phyloP scores from a whole-genome alignment of 148 eudicot genomes.

The Rhododendron simsii region DNA sequence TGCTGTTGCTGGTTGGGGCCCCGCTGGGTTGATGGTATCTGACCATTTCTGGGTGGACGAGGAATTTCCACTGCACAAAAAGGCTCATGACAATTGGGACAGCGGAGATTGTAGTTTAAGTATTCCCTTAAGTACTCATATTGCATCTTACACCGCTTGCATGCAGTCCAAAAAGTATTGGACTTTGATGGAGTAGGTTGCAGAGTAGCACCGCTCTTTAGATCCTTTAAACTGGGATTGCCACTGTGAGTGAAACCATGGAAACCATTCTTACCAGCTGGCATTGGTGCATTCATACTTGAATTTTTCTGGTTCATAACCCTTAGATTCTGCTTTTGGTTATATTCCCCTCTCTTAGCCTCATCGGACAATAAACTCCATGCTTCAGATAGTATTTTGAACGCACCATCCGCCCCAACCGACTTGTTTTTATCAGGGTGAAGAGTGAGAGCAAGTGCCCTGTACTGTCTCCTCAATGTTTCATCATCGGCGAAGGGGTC shows the following conservation, averaged over 20 bases:
- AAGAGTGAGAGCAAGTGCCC: constrained; percentile 52
- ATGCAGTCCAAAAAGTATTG: constrained; percentile 67
- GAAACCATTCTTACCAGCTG: constrained; percentile 27
- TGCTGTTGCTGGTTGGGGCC: constrained; percentile 14
- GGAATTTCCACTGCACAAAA: constrained; percentile 48
- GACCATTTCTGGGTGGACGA: constrained; percentile 33
- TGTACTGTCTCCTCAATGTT: constrained; percentile 45
- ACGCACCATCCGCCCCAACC: constrained; percentile 76
- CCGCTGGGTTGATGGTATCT: not conserved
- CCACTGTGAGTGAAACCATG: constrained; percentile 26
- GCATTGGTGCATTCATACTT: constrained; percentile 15
- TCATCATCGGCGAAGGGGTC: constrained; percentile 48
- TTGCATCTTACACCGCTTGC: constrained; percentile 51
- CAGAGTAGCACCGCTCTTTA: constrained; percentile 23
- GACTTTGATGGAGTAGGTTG: constrained; percentile 20
- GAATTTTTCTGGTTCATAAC: constrained; percentile 22
- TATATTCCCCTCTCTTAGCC: constrained; percentile 39
- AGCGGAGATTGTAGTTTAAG: constrained; percentile 52
- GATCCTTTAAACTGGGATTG: constrained; percentile 16
- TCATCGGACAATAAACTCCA: constrained; percentile 60
- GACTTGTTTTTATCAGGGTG: constrained; percentile 75
- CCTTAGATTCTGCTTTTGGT: constrained; percentile 28
- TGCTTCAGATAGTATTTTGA: constrained; percentile 55
- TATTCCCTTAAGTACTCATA: constrained; percentile 49
- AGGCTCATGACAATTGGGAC: constrained; percentile 45